Evolutionary conservation across 192 early-diverging fungal species (phyloP).

Genomic region (Coemansia sp.): DNA sequence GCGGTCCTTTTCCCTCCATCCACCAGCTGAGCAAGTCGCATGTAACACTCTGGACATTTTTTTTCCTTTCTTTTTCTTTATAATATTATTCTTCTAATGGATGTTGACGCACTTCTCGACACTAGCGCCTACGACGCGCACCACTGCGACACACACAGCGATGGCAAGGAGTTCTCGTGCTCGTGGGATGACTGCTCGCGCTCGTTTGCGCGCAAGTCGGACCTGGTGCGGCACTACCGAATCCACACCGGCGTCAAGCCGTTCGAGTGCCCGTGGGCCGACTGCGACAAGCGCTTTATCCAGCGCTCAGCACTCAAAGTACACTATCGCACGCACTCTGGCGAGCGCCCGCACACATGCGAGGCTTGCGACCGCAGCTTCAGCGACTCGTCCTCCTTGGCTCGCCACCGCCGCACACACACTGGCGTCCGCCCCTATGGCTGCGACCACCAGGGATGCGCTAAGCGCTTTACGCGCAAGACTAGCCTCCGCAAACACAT

Average conservation of each 20-base stretch:
- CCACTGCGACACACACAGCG: background rate
- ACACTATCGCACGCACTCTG: slow-evolving; percentile 62
- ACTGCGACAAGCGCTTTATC: slow-evolving; percentile 53
- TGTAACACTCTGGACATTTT: no score
- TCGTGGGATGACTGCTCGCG: slow-evolving; percentile 45
- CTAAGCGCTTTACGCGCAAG: slow-evolving; percentile 22
- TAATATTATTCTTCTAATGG: background rate
- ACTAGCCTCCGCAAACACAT: slow-evolving; percentile 22
- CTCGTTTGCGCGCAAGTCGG: slow-evolving; percentile 60
- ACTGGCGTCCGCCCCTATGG: slow-evolving; percentile 64
- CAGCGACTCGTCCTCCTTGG: slow-evolving; percentile 28
- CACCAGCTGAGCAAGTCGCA: background rate
- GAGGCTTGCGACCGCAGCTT: slow-evolving; percentile 24
- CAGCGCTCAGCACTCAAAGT: slow-evolving; percentile 61
- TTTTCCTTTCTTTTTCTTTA: background rate
- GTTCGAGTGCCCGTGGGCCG: slow-evolving; percentile 16
- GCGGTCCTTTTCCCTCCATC: background rate
- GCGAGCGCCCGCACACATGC: slow-evolving; percentile 38
- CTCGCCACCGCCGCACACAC: slow-evolving; percentile 25
- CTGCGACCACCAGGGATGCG: slow-evolving; percentile 38
- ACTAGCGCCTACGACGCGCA: background rate
- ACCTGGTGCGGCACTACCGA: slow-evolving; percentile 57
- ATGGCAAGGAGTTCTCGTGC: slow-evolving; percentile 6
- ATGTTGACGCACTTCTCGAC: slow-evolving; percentile 16
- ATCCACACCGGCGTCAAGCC: slow-evolving; percentile 52